Percentiles rank a stretch among this genome's conserved stretches.
Evolutionary conservation across 1,284 basidiomycete genomes (phyloP).

Genomic region (Athelia sp.): DNA sequence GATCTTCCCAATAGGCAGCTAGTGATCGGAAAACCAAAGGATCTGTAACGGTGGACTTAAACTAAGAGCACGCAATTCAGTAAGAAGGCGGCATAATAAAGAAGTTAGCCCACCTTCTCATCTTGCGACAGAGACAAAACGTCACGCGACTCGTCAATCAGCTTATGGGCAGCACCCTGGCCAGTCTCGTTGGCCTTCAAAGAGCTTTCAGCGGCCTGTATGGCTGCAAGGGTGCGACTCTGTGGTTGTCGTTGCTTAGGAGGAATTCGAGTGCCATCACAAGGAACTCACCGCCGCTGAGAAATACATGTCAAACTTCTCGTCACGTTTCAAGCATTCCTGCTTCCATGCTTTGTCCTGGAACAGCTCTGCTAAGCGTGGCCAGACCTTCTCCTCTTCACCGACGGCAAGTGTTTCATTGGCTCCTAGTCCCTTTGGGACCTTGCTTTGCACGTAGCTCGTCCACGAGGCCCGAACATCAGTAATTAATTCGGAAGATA

Average conservation of each 20-base stretch:
- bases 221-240: conserved; percentile 50
- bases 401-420: conserved; percentile 23
- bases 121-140: conserved; percentile 74
- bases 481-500: conserved; percentile 56
- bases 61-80: conserved; percentile 36
- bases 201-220: conserved; percentile 37
- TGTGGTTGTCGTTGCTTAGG: conserved; percentile 21
- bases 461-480: conserved; percentile 64
- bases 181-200: conserved; percentile 36
- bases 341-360: conserved; percentile 61
- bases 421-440: conserved; percentile 48
- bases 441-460: conserved; percentile 56
- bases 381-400: conserved; percentile 49
- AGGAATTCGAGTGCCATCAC: neutral
- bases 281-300: conserved; percentile 51
- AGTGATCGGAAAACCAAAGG: conserved; percentile 83
- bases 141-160: conserved; percentile 75
- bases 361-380: conserved; percentile 42
- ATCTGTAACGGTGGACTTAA: conserved; percentile 80
- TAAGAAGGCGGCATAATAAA: conserved; percentile 2
- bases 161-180: conserved; percentile 45
- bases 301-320: conserved; percentile 90
- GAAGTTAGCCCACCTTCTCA: conserved; percentile 49
- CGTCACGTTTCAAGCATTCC: conserved; percentile 71
- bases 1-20: conserved; percentile 86